These are phyloP conservation scores for Trematosphaeria pertusa DNA, from an alignment of 2,329 filamentous ascomycete species.

Conservation along the genomic window DNA sequence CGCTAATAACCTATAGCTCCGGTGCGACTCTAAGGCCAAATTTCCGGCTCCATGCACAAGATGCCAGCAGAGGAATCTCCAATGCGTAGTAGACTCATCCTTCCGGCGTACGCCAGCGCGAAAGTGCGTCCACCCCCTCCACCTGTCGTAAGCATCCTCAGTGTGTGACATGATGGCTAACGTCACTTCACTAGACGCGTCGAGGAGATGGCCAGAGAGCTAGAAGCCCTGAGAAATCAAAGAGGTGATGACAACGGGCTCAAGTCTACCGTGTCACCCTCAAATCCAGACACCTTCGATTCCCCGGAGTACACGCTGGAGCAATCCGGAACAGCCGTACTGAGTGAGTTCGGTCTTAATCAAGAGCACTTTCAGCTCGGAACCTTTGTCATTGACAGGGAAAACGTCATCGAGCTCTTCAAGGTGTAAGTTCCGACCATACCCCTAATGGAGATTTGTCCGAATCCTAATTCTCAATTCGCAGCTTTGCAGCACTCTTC, in stretches of 20 bases:
- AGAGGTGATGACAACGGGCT: conserved; percentile 11
- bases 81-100: conserved; percentile 30
- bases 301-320: conserved; percentile 18
- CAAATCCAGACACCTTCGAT: conserved; percentile 12
- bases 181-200: conserved; percentile 19
- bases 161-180: conserved; percentile 5
- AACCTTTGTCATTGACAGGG: conserved; percentile 17
- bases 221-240: conserved; percentile 24
- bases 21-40: conserved; percentile 27
- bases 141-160: background rate
- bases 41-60: conserved; percentile 30
- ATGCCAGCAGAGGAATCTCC: conserved; percentile 23
- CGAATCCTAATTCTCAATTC: background rate
- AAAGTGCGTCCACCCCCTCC: conserved; percentile 19
- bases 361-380: conserved; percentile 24
- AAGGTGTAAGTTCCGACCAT: conserved; percentile 18
- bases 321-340: conserved; percentile 10
- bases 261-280: conserved; percentile 21
- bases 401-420: conserved; percentile 23
- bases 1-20: conserved; percentile 18
- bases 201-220: conserved; percentile 32
- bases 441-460: background rate
- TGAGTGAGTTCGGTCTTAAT: conserved; percentile 16
- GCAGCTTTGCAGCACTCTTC: conserved; percentile 23
- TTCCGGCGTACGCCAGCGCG: conserved; percentile 33